phyloP scores from a whole-genome alignment of 208 protist species.

The Wallacemonas sp. region DNA sequence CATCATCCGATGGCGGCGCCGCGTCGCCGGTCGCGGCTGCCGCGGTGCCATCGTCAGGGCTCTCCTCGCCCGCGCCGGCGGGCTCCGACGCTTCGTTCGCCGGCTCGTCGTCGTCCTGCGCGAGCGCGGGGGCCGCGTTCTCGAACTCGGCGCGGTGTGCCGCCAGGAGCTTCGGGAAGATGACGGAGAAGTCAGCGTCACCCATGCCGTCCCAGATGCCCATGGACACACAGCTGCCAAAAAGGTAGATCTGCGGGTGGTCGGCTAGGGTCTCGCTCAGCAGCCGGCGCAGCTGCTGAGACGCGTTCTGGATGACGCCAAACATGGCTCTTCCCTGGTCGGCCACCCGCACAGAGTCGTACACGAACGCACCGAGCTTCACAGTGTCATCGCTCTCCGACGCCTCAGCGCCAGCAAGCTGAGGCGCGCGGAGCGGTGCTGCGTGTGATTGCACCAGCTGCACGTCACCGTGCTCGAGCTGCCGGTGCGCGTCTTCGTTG shows the following conservation, averaged over 20 bases:
- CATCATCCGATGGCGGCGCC: too few species aligned
- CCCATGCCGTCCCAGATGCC: conserved; percentile 78
- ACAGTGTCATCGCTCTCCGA: not conserved
- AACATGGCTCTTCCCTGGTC: conserved; percentile 57
- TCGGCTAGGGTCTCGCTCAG: conserved; percentile 2
- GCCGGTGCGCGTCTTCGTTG: conserved; percentile 13
- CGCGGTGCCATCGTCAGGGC: too few species aligned
- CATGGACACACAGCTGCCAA: conserved; percentile 76
- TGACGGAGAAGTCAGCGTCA: conserved; percentile 74
- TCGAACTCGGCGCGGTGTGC: not conserved
- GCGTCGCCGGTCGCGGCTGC: not conserved
- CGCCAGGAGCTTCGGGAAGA: conserved; percentile 18
- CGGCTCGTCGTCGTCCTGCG: not conserved
- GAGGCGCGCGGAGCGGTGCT: conserved; percentile 4
- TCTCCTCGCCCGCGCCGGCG: too few species aligned
- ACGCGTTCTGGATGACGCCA: conserved; percentile 42
- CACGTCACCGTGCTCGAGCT: conserved; percentile 35
- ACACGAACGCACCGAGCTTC: conserved; percentile 37
- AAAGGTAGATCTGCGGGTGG: conserved; percentile 46
- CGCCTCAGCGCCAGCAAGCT: not conserved
- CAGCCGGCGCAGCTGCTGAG: conserved; percentile 43
- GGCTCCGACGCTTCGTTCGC: too few species aligned
- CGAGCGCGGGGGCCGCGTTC: not conserved
- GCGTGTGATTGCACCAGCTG: not conserved
- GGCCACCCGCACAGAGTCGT: conserved; percentile 29